Base-by-base conservation (phyloP, 179 eudicot genomes). In the Vitellaria paradoxa region DNA sequence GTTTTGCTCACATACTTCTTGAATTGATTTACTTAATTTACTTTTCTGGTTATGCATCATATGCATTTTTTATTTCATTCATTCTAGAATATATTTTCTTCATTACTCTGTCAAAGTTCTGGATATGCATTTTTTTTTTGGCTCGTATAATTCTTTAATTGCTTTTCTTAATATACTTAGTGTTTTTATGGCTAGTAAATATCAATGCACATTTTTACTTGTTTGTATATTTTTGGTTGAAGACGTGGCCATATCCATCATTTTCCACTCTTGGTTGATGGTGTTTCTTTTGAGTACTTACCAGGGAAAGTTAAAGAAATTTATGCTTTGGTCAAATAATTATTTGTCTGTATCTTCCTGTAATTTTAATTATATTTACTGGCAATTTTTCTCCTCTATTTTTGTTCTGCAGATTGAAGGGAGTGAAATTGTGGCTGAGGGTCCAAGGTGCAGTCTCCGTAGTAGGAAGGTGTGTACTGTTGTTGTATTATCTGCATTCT, bases 391-490 rank as follows among this genome's bases (percentile, higher is more conserved):
- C 3, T 4, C 7, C 23, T 4, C 65, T 24, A 30, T 24, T 62
- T 21, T 62, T 10, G 37, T 17, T 62, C 66, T 62, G 20, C 37
- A 62, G 66, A 62, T 62, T 55, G 96, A 84, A 64, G 95, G 97
- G 70, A 92, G 97, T 82, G 85, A 87, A 64, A 92, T 91, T 68
- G 96, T 92, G 23, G 92, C 86, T 65, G 97, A 92, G 86, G 97
- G 97, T 78, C 97, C 97, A 57, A 84, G 97, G 76, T 92, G 97
- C 93, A 92, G 97, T 77, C 93, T 92, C 49, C 88, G 97, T 15
- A 92, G 91, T 83, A 88, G 89, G 81, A 62, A 62, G 66, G 66
- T 62, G 37, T 62, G 66, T 62, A 7, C 1, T 62, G 11, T 62
- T 62, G 37, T 14, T 24, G 20, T 57, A 57, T 18, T 17, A 57